phyloP scores from a whole-genome alignment of 2,329 filamentous ascomycete genomes.

The Cladobotryum mycophilum region DNA sequence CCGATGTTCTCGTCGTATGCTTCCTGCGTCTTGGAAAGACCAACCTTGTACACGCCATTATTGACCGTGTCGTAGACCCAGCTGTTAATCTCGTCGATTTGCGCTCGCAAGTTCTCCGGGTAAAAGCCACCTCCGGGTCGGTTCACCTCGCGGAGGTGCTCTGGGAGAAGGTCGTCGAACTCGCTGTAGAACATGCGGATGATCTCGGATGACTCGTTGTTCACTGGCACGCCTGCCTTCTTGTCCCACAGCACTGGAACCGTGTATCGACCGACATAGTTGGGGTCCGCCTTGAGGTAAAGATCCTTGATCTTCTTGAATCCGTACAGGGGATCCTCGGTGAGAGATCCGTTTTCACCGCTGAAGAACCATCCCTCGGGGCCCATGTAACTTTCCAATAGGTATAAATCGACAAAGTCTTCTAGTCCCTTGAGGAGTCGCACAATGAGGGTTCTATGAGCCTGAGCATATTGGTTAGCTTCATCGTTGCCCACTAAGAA shows the following conservation, averaged over 20 bases:
- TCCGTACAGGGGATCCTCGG: slow-evolving; percentile 56
- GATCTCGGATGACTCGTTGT: slow-evolving; percentile 78
- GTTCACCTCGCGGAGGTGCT: slow-evolving; percentile 44
- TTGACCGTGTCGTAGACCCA: slow-evolving; percentile 57
- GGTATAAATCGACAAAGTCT: slow-evolving; percentile 60
- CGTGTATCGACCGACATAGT: slow-evolving; percentile 65
- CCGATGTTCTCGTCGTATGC: slow-evolving; percentile 58
- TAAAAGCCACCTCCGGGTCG: slow-evolving; percentile 50
- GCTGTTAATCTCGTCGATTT: slow-evolving; percentile 61
- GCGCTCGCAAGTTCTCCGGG: slow-evolving; percentile 41
- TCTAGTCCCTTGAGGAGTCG: slow-evolving; percentile 68
- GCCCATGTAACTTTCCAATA: slow-evolving; percentile 60
- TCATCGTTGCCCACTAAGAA: not conserved
- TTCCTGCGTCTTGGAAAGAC: slow-evolving; percentile 60
- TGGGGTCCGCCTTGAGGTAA: slow-evolving; percentile 61
- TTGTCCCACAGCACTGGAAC: slow-evolving; percentile 69
- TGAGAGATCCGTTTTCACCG: slow-evolving; percentile 40
- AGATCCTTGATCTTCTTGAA: slow-evolving; percentile 63
- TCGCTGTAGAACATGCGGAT: slow-evolving; percentile 75
- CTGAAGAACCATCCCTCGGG: slow-evolving; percentile 49
- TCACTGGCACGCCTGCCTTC: slow-evolving; percentile 64
- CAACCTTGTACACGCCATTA: slow-evolving; percentile 48
- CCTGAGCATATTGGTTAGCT: slow-evolving; percentile 30
- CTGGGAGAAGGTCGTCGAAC: slow-evolving; percentile 57
- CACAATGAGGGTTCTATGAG: slow-evolving; percentile 67